Base-by-base conservation (phyloP, 129 eudicot genomes). In the Lonicera japonica region DNA sequence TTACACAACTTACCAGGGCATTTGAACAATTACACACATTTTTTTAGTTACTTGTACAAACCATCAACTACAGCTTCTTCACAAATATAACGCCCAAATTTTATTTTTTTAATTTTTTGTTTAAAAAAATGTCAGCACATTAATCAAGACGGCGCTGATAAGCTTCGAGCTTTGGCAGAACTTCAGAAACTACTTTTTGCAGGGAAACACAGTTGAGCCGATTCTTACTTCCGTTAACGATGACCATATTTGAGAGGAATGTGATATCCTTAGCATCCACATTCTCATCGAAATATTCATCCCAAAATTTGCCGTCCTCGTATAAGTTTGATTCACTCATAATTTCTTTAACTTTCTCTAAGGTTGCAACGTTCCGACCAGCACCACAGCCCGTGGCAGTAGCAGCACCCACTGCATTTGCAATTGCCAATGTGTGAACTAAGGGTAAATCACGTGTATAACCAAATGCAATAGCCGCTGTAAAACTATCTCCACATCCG, bases 381-480 rank as follows among this genome's bases (percentile, higher is more conserved):
- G 99, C 99, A 68, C 99, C 99, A 60, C 91, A 85, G 55, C 99
- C 96, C 76, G 78, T 94, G 63, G 99, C 99, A n/a, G 99, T 94
- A 58, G 99, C 96, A 57, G 99, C 96, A 55, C 99, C 99, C 24
- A 94, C 96, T 8, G 96, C 99, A 69, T 94, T 88, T 61, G 99
- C 95, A 9, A 88, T 39, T 14, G 95, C 79, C 67, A 88, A 65
- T 22, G 95, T 85, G 25, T 81, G 47, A 19, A 83, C 82, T 75
- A 75, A 67, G 8, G 96, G 92, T 82, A 88, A 56, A 25, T 74
- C 68, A 68, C 81, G 87, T 74, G 88, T 86, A 68, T 74, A 94
- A 22, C 96, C 96, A 64, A 74, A 94, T 21, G 95, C 99, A 51
- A 88, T 76, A 20, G 92, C 95, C 51, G 99, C 95, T 71, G 88